Evolutionary conservation across 2,329 filamentous ascomycete genomes (phyloP), one percentile per base, ranked within the genome.

Genomic region (Talaromyces sp.): DNA sequence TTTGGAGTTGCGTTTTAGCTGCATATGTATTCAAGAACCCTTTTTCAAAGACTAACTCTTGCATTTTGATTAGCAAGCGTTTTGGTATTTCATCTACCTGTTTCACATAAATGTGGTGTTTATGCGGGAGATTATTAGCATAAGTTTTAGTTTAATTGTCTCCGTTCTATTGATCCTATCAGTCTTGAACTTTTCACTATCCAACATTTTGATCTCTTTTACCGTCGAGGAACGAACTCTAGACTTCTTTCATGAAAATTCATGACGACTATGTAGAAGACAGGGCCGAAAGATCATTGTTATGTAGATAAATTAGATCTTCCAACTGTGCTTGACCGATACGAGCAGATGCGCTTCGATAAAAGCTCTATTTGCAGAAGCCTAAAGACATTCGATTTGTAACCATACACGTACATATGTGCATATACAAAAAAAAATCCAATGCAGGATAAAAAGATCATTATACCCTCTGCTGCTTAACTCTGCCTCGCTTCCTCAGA

Each of bases 401-500:
- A 52, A 33, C 28, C 14, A 25, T 48, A n/a, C n/a, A n/a, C n/a
- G 5, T 48, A 16, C 12, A 48, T 16, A 3, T 28, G 28, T 48
- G 16, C 25, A 21, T 52, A 52, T 31, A 21, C 5, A 21, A 54
- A 14, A 21, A 54, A 14, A 28, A 31, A n/a, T 3, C 7, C 16
- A 16, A 11, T 16, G 2, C 18, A 33, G 9, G 0, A 25, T n/a
- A 16, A 25, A 9, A 16, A 8, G 18, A 2, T 25, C 16, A 31
- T 42, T 23, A 63, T 3, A 50, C 23, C 23, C 62, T 37, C 67
- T 85, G 84, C 73, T 91, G 88, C 72, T 82, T 85, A 11, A 90
- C 73, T 70, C 74, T 83, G 1, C 89, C 90, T 66, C 79, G 75
- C 62, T 83, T 81, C 57, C 80, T 83, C 28, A 86, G 82, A 48